Percentiles rank a stretch among this genome's conserved stretches.
These are phyloP conservation scores for Lasiosphaeriaceae sp. DNA, from an alignment of 495 filamentous ascomycete genomes.

Conservation along the genomic window DNA sequence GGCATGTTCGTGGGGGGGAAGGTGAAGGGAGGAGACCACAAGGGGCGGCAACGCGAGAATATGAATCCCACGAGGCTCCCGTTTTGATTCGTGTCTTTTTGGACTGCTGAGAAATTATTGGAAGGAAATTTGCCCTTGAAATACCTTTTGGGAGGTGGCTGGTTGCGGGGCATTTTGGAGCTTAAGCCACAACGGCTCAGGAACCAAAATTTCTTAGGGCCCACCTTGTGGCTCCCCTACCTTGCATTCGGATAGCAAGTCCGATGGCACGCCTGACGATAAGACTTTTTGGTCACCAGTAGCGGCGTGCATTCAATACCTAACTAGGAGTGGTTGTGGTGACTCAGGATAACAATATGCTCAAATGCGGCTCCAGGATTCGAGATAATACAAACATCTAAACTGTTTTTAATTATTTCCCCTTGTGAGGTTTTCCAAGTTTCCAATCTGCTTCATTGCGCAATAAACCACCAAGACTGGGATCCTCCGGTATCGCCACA, in stretches of 20 bases:
- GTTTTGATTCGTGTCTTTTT: slow-evolving; percentile 37
- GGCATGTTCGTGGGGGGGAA: slow-evolving; percentile 14
- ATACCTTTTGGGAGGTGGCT: slow-evolving; percentile 1
- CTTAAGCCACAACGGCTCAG: neutral
- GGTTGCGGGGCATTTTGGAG: slow-evolving; percentile 1
- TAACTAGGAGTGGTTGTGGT: too few relatives aligned
- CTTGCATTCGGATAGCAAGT: too few relatives aligned
- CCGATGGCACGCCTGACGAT: neutral
- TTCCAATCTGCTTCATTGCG: neutral
- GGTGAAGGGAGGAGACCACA: slow-evolving; percentile 7
- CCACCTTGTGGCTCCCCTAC: neutral
- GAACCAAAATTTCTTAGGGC: neutral
- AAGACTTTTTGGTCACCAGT: too few relatives aligned
- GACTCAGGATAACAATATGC: too few relatives aligned
- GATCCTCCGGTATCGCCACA: neutral
- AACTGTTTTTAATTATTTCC: too few relatives aligned
- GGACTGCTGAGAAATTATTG: slow-evolving; percentile 17
- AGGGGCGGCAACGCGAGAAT: neutral
- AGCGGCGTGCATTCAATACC: too few relatives aligned
- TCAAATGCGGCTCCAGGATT: too few relatives aligned
- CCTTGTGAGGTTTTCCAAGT: too few relatives aligned
- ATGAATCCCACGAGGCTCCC: slow-evolving; percentile 7
- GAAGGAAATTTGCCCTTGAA: slow-evolving; percentile 18
- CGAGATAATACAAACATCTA: too few relatives aligned
- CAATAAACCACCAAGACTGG: neutral